Percentiles rank a stretch among this genome's conserved stretches.
Conservation (phyloP, 2,329 filamentous ascomycete genomes). For the Cladophialophora bantiana region DNA sequence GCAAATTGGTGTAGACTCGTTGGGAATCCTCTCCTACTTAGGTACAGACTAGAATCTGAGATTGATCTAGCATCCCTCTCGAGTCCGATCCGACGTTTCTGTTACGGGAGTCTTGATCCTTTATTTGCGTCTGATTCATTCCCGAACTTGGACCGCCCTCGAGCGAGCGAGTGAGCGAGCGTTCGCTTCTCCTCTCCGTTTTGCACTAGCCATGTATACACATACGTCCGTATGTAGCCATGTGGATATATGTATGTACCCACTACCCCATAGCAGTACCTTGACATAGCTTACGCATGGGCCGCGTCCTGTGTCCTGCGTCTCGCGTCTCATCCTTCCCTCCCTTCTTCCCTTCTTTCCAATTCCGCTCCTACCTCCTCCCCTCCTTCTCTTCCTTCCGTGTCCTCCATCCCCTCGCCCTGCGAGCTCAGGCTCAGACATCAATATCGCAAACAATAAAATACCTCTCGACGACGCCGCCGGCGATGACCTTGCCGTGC, state of each 20-base stretch:
- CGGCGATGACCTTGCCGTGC: conserved; percentile 26
- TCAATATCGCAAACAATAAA: conserved; percentile 33
- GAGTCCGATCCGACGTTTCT: too few relatives aligned
- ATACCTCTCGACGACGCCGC: conserved; percentile 29
- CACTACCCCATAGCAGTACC: too few relatives aligned
- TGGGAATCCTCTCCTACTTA: background rate
- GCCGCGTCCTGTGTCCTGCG: too few relatives aligned
- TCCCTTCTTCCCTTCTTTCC: background rate
- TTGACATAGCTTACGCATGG: too few relatives aligned
- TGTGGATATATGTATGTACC: too few relatives aligned
- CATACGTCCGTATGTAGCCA: background rate
- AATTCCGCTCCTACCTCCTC: background rate
- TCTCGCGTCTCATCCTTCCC: too few relatives aligned
- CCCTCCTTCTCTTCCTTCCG: background rate
- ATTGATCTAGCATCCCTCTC: background rate
- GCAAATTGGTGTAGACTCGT: background rate
- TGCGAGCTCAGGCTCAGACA: background rate
- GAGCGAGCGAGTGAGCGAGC: too few relatives aligned
- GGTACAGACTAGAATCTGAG: background rate
- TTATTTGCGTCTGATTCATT: too few relatives aligned
- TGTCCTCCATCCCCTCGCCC: background rate
- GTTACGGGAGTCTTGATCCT: too few relatives aligned
- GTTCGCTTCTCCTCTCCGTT: background rate
- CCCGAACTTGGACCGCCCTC: too few relatives aligned
- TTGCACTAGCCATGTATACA: background rate